phyloP scores from a whole-genome alignment of 192 early-diverging fungal genomes.

The Backusella luteola region DNA sequence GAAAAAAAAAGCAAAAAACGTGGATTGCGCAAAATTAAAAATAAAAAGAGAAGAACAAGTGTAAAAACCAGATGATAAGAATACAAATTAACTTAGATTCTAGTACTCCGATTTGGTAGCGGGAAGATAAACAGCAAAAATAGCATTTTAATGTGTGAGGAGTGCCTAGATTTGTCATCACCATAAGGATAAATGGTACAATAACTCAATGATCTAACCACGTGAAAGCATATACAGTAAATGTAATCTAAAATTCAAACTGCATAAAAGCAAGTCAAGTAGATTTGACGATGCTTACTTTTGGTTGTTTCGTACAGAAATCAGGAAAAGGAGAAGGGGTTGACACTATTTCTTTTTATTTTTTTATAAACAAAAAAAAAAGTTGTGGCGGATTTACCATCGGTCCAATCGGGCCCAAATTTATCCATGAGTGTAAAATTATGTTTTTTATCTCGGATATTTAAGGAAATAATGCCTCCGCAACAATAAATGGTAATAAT shows the following conservation, averaged over 20 bases:
- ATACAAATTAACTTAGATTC: neutral
- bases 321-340: neutral
- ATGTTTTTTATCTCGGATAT: neutral
- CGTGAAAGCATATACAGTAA: neutral
- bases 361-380: neutral
- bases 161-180: neutral
- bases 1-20: neutral
- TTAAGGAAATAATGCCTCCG: slow-evolving; percentile 1
- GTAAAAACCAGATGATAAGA: neutral
- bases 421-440: slow-evolving; percentile 3
- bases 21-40: neutral
- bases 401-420: slow-evolving; percentile 8
- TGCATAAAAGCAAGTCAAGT: neutral
- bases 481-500: neutral
- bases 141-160: slow-evolving; percentile 8
- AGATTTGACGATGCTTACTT: neutral
- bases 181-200: neutral
- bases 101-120: neutral
- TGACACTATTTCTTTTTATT: neutral
- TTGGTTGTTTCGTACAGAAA: neutral
- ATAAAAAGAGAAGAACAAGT: neutral
- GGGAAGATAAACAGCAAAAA: neutral
- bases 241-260: neutral
- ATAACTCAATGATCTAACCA: neutral
- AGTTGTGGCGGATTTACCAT: neutral